Evolutionary conservation across 202 grass and related monocot species (phyloP), one percentile per base, ranked within the genome.

Genomic region (Panicum hallii): DNA sequence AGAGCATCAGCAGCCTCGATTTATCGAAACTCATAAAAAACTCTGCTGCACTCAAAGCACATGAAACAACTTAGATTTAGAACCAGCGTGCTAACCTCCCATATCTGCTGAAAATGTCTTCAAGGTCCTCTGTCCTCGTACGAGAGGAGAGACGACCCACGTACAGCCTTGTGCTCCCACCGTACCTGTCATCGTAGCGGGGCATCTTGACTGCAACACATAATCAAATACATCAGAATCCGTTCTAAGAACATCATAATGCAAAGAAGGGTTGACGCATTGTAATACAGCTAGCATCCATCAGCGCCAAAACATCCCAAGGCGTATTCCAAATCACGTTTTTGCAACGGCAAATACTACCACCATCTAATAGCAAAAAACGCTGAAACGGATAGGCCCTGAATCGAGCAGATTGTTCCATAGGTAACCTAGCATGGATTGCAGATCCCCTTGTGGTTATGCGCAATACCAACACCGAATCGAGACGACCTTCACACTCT

Each of bases 61-160:
- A 34, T 30, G 11, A 78, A 46, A 46, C 11, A 42, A 16, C 7
- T 7, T 5, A 23, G n/a, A 70, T 15, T 52, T 79, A 65, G 73
- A 46, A 20, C 30, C 13, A 23, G 65, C 5, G 0, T 83, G 58
- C 70, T 89, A 73, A 98, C 97, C 97, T 99, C 87, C 97, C 97
- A 82, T 99, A 99, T 94, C 91, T 83, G 77, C 88, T 58, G 36
- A 99, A 99, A 72, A 96, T 80, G 42, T 96, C 90, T 88, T 99
- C 97, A 36, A 99, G 84, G 72, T 99, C 97, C 19, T 87, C 67
- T 11, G 91, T 86, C 38, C 97, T 88, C 2, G 91, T 99, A 9
- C 90, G 90, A 45, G 93, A 90, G 22, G 93, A 94, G 13, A 99
- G 53, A n/a, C 86, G 89, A 28, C 97, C 97, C 16, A 99, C 93